Evolutionary conservation across 441 rosid species (phyloP), one percentile per base, ranked within the genome.

Genomic region (Pelargonium citronellum): DNA sequence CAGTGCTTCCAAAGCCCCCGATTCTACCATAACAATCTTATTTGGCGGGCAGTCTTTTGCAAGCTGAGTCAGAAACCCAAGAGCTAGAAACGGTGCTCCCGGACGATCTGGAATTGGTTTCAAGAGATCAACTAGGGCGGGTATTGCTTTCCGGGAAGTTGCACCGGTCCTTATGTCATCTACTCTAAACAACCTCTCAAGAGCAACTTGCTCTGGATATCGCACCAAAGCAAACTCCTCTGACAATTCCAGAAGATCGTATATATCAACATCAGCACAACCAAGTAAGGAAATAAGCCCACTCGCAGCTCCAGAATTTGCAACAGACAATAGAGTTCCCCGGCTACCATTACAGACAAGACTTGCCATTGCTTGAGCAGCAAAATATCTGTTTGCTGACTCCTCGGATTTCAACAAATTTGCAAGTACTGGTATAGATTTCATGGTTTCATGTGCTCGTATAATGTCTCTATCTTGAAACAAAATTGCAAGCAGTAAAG

Each of bases 21-120:
- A 91, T 81, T 96, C 99, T 64, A 93, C 96, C 99, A 96, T 96
- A 64, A 89, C 87, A 80, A 85, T 86, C 87, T 89, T 91, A 80
- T 96, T 96, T 30, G 95, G 82, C 19, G 91, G 88, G 75, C 92
- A 90, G 73, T 93, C 99, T 76, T 86, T 91, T 60, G 97, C 96
- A 79, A 96, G 97, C 83, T 87, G 97, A 72, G 87, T 96, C 81
- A 95, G 84, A 82, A 91, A 86, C 60, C 94, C 89, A 51, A 96
- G 87, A 68, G 98, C 88, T 66, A 96, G 91, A 79, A 85, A 86
- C 64, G 99, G 99, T 73, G 99, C 99, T 68, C 97, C 93, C 4
- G 99, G 99, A 53, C 98, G 98, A 83, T 91, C 99, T 64, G 99
- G 99, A 82, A 96, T 96, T 67, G 99, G 99, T 76, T 96, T 96